phyloP scores from a whole-genome alignment of 768 basidiomycete species.

The Mycena haematopus region DNA sequence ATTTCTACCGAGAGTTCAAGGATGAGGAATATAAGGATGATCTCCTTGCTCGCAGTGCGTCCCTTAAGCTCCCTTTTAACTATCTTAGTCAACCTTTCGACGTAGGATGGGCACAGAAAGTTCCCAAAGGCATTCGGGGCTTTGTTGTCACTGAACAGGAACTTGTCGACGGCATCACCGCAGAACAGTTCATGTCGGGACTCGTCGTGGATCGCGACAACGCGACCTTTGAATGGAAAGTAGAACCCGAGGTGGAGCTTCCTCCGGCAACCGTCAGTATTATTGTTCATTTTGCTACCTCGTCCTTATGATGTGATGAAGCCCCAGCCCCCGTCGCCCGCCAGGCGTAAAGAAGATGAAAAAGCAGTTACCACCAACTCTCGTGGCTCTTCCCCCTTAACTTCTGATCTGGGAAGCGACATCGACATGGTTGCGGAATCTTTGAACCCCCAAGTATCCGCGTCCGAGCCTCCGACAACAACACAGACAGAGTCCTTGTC shows the following conservation, averaged over 20 bases:
- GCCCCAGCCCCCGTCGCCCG: constrained; percentile 7
- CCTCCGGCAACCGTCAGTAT: constrained; percentile 13
- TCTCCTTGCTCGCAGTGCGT: constrained; percentile 28
- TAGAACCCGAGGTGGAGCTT: constrained; percentile 14
- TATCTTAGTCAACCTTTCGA: background rate
- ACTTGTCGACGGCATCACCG: constrained; percentile 21
- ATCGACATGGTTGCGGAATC: constrained; percentile 25
- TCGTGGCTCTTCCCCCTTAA: constrained; percentile 28
- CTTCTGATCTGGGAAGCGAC: constrained; percentile 28
- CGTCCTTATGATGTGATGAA: background rate
- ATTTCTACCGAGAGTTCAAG: constrained; percentile 28
- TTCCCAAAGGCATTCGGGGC: constrained; percentile 29
- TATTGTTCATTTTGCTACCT: background rate
- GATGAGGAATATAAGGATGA: constrained; percentile 31
- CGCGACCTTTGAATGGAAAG: constrained; percentile 18
- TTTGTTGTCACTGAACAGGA: constrained; percentile 26
- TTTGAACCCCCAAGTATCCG: constrained; percentile 17
- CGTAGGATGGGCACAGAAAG: constrained; percentile 29
- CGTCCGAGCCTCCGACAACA: constrained; percentile 19
- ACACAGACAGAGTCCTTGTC: background rate
- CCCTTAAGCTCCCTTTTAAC: background rate
- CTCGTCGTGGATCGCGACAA: constrained; percentile 11
- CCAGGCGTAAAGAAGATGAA: constrained; percentile 10
- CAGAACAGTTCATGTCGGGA: constrained; percentile 14
- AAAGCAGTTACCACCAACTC: constrained; percentile 6